A percentile compares a stretch with the other conserved stretches of the same genome.
These are phyloP conservation scores for Candida ficus DNA, from an alignment of 805 yeast genomes.

Conservation along the genomic window DNA sequence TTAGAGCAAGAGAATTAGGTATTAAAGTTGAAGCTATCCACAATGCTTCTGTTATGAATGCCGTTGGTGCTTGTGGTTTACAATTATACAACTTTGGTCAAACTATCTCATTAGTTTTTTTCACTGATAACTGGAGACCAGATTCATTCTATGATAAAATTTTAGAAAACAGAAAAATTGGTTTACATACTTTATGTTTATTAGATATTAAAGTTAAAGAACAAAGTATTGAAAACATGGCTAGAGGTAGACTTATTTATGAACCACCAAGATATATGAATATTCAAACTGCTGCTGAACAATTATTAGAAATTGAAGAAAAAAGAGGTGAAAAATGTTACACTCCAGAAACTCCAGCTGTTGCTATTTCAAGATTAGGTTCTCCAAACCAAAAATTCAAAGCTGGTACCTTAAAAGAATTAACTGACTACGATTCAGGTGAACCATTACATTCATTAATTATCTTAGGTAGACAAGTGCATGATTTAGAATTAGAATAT, in stretches of 20 bases:
- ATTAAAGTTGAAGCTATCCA: conserved; percentile 81
- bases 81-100: conserved; percentile 95
- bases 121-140: conserved; percentile 94
- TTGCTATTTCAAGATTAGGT: conserved; percentile 89
- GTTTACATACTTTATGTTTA: conserved; percentile 83
- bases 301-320: conserved; percentile 84
- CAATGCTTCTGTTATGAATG: conserved; percentile 97
- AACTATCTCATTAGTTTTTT: conserved; percentile 93
- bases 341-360: conserved; percentile 84
- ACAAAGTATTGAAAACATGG: conserved; percentile 91
- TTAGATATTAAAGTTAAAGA: conserved; percentile 95
- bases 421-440: conserved; percentile 83
- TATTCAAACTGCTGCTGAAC: conserved; percentile 83
- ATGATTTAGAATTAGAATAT: conserved; percentile 86
- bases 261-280: conserved; percentile 98
- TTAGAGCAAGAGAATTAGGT: conserved; percentile 82
- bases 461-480: conserved; percentile 89
- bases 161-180: conserved; percentile 83
- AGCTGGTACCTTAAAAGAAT: conserved; percentile 76
- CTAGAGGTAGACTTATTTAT: conserved; percentile 83
- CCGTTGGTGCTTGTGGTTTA: conserved; percentile 96
- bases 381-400: conserved; percentile 77
- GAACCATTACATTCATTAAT: conserved; percentile 91
- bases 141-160: conserved; percentile 90
- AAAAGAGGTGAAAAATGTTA: conserved; percentile 71